phyloP scores from a whole-genome alignment of 2,329 filamentous ascomycete species.

The Myriangium duriaei region DNA sequence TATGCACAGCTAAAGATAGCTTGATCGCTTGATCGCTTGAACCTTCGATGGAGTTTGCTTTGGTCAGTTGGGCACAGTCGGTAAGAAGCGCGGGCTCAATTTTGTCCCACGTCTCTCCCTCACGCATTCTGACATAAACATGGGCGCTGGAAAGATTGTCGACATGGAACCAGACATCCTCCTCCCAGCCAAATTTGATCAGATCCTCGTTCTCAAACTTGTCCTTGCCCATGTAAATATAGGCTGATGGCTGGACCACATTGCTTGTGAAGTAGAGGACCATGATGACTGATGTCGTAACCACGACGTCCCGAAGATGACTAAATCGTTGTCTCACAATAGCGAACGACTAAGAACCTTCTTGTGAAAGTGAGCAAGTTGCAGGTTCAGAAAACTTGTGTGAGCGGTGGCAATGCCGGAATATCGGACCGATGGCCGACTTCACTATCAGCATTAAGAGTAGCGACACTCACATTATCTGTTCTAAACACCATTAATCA shows the following conservation, averaged over 20 bases:
- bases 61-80: conserved; percentile 94
- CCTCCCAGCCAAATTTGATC: conserved; percentile 86
- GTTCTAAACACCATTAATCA: too few species aligned
- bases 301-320: too few species aligned
- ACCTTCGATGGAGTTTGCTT: conserved; percentile 98
- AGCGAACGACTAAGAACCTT: too few species aligned
- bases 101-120: conserved; percentile 70
- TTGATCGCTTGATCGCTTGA: too few species aligned
- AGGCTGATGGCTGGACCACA: conserved; percentile 67
- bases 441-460: too few species aligned
- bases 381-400: too few species aligned
- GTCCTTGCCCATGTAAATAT: conserved; percentile 95
- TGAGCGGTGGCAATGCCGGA: neutral
- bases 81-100: conserved; percentile 63
- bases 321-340: too few species aligned
- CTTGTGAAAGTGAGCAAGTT: too few species aligned
- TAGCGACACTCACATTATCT: too few species aligned
- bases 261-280: conserved; percentile 94
- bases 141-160: conserved; percentile 96
- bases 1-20: too few species aligned
- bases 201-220: conserved; percentile 98
- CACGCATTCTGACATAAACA: conserved; percentile 77
- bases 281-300: too few species aligned
- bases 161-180: conserved; percentile 98
- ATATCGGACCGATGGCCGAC: neutral